These are phyloP conservation scores for Trichosporon coremiiforme DNA, from an alignment of 1,284 basidiomycete species.

Conservation along the genomic window DNA sequence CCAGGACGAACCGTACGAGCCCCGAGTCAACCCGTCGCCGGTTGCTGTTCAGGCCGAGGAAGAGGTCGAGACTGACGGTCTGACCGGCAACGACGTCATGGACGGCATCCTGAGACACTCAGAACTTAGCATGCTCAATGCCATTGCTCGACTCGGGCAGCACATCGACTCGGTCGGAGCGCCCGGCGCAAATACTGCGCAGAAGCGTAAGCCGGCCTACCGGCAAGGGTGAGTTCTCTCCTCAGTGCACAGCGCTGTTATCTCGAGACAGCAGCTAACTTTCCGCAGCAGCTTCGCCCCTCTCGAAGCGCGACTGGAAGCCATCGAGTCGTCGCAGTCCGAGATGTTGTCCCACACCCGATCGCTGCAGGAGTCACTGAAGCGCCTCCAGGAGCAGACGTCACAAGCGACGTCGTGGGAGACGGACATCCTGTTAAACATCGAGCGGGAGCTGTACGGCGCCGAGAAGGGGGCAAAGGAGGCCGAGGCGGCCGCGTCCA, in stretches of 20 bases:
- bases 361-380: not conserved
- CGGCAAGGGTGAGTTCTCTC: not conserved
- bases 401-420: not conserved
- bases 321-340: slow-evolving; percentile 5
- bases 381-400: slow-evolving; percentile 4
- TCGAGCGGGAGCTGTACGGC: slow-evolving; percentile 16
- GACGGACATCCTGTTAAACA: slow-evolving; percentile 8
- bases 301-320: slow-evolving; percentile 6
- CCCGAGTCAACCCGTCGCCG: slow-evolving; percentile 9
- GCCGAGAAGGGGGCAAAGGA: not conserved
- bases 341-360: slow-evolving; percentile 1
- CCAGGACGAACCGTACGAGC: not conserved
- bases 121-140: slow-evolving; percentile 53
- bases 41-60: not conserved
- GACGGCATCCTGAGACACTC: slow-evolving; percentile 55
- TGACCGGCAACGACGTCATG: slow-evolving; percentile 47
- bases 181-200: not conserved
- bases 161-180: slow-evolving; percentile 38
- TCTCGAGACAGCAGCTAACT: not conserved
- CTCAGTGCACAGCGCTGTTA: not conserved
- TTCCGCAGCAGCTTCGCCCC: not conserved
- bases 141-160: slow-evolving; percentile 45
- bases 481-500: not conserved
- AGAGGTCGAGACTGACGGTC: not conserved
- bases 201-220: not conserved